Conservation (phyloP, 2,329 filamentous ascomycete genomes). For the Cladophialophora yegresii region DNA sequence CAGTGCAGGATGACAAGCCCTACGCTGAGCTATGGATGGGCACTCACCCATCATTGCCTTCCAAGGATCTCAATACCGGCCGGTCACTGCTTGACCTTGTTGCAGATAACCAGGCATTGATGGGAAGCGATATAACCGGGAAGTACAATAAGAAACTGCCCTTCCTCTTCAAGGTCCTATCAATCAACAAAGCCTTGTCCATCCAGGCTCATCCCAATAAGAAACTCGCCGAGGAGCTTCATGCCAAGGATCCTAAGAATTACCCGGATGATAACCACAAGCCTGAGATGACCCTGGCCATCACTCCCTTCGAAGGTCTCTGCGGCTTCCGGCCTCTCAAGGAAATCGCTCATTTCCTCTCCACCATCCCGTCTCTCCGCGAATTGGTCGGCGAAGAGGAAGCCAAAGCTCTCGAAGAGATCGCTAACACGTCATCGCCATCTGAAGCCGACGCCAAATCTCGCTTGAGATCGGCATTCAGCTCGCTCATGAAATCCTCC, state of each 20-base stretch:
- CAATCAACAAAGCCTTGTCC: constrained; percentile 90
- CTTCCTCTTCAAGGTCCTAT: constrained; percentile 97
- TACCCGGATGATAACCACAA: constrained; percentile 99
- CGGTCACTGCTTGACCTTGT: constrained; percentile 85
- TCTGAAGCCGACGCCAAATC: constrained; percentile 69
- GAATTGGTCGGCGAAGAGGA: constrained; percentile 67
- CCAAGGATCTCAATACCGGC: constrained; percentile 81
- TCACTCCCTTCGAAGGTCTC: constrained; percentile 92
- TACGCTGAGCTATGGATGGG: constrained; percentile 99
- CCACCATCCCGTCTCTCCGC: constrained; percentile 64
- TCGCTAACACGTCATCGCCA: constrained; percentile 58
- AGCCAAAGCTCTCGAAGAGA: constrained; percentile 58
- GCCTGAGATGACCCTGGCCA: constrained; percentile 97
- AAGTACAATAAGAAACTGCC: constrained; percentile 81
- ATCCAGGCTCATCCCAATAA: constrained; percentile 98
- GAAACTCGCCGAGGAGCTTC: constrained; percentile 85
- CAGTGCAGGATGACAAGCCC: constrained; percentile 80
- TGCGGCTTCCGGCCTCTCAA: constrained; percentile 88
- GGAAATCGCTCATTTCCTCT: constrained; percentile 84
- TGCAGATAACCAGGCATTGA: constrained; percentile 78
- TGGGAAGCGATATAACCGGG: constrained; percentile 71
- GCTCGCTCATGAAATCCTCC: constrained; percentile 75
- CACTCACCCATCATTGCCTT: constrained; percentile 93
- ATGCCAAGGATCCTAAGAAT: constrained; percentile 83
- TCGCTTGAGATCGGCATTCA: constrained; percentile 73